phyloP scores from a whole-genome alignment of 2,329 filamentous ascomycete species.

The Beauveria scarabaeidicola region DNA sequence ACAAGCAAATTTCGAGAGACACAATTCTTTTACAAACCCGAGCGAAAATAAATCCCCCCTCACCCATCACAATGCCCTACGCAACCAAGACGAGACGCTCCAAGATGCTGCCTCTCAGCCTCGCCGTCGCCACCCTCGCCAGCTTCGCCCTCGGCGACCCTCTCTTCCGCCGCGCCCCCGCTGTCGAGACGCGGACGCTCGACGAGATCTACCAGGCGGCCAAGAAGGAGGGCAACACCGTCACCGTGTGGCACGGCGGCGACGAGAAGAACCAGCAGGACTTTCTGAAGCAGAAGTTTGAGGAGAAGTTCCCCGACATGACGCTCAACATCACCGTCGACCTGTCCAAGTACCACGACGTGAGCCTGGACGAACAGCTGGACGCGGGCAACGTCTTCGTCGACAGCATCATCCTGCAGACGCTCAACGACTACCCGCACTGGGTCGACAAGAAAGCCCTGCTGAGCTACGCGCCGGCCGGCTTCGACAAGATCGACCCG shows the following conservation, averaged over 20 bases:
- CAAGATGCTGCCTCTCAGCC: background rate
- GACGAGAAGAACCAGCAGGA: constrained; percentile 34
- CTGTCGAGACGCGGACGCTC: constrained; percentile 34
- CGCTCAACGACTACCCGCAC: constrained; percentile 41
- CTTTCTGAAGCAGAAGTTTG: constrained; percentile 33
- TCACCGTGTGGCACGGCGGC: constrained; percentile 42
- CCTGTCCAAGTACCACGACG: constrained; percentile 47
- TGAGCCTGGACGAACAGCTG: constrained; percentile 36
- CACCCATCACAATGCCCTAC: background rate
- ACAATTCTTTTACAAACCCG: background rate
- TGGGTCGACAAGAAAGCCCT: constrained; percentile 41
- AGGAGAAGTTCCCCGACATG: constrained; percentile 38
- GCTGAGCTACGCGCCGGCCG: constrained; percentile 39
- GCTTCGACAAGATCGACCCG: constrained; percentile 34
- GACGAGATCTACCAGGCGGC: constrained; percentile 43
- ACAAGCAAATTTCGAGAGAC: background rate
- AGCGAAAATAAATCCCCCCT: background rate
- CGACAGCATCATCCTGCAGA: constrained; percentile 42
- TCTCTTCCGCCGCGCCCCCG: background rate
- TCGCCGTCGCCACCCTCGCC: background rate
- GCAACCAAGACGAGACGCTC: background rate
- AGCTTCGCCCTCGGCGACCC: background rate
- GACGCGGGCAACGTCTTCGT: constrained; percentile 26
- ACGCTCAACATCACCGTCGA: constrained; percentile 46
- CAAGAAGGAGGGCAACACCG: constrained; percentile 30